These are phyloP conservation scores for Sarcomyxa edulis DNA, from an alignment of 768 basidiomycete genomes.

Conservation along the genomic window DNA sequence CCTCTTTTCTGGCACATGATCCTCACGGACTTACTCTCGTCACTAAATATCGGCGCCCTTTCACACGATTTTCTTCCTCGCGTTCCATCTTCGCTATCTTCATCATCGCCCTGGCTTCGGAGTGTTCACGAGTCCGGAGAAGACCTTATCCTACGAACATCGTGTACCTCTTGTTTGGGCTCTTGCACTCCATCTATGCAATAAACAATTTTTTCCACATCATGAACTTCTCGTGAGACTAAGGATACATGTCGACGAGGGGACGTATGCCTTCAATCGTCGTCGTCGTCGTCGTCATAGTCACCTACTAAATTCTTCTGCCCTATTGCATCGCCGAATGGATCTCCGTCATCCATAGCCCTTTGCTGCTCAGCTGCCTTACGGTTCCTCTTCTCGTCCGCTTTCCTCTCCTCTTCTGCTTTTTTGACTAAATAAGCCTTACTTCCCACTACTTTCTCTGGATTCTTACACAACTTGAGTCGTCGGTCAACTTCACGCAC, in stretches of 20 bases:
- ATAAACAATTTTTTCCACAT: neutral
- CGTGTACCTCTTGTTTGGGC: too few species aligned
- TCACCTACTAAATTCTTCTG: slow-evolving; percentile 33
- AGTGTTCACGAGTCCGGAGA: slow-evolving; percentile 7
- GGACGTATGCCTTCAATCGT: slow-evolving; percentile 22
- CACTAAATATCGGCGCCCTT: too few species aligned
- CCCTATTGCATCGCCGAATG: slow-evolving; percentile 57
- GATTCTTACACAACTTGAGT: slow-evolving; percentile 87
- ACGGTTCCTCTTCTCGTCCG: slow-evolving; percentile 61
- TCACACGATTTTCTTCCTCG: too few species aligned
- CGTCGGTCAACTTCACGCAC: slow-evolving; percentile 89
- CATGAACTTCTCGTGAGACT: slow-evolving; percentile 2
- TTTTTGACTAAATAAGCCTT: slow-evolving; percentile 71
- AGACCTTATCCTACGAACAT: slow-evolving; percentile 18
- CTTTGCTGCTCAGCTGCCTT: slow-evolving; percentile 48
- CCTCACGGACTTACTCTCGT: too few species aligned
- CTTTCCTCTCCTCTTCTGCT: slow-evolving; percentile 65
- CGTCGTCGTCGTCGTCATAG: slow-evolving; percentile 60
- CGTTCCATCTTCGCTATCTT: slow-evolving; percentile 7
- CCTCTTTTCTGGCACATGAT: too few species aligned
- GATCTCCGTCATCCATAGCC: slow-evolving; percentile 52
- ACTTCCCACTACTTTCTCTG: slow-evolving; percentile 91
- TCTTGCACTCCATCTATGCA: too few species aligned
- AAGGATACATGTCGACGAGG: slow-evolving; percentile 17
- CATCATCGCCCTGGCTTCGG: slow-evolving; percentile 15